These are phyloP conservation scores for Lodderomyces metapsilosis DNA, from an alignment of 1,139 yeast genomes.

Conservation along the genomic window DNA sequence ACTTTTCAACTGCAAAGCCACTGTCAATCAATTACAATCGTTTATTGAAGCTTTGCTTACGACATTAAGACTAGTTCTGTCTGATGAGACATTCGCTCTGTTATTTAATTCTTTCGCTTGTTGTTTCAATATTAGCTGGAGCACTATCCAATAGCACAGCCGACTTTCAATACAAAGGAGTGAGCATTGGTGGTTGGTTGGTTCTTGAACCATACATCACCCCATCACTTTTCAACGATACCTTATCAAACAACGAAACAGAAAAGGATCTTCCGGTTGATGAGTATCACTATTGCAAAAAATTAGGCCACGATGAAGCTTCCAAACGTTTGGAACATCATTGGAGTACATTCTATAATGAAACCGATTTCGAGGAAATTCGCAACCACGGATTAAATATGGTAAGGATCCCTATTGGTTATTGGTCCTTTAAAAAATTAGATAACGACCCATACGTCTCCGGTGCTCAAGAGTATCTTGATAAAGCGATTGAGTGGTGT, in stretches of 20 bases:
- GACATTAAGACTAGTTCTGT: not conserved
- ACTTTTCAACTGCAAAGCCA: not conserved
- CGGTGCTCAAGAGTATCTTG: constrained; percentile 55
- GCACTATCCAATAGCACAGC: constrained; percentile 2
- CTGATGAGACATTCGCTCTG: not conserved
- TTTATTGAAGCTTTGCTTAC: too few species aligned
- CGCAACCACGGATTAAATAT: constrained; percentile 52
- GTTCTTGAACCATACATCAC: constrained; percentile 66
- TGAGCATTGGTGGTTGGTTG: constrained; percentile 66
- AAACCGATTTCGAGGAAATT: constrained; percentile 51
- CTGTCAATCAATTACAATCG: too few species aligned
- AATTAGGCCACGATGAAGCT: constrained; percentile 48
- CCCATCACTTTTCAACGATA: constrained; percentile 52
- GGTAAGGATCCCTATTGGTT: constrained; percentile 66
- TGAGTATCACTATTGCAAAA: constrained; percentile 53
- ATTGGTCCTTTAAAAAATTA: constrained; percentile 58
- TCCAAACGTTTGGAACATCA: constrained; percentile 42
- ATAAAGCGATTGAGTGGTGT: constrained; percentile 57
- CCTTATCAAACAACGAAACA: constrained; percentile 22
- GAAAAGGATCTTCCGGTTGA: constrained; percentile 49
- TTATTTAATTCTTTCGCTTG: not conserved
- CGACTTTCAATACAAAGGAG: constrained; percentile 41
- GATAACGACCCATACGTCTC: constrained; percentile 57
- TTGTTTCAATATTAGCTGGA: not conserved
- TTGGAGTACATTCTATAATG: constrained; percentile 56